Base-by-base conservation (phyloP, 306 rosid genomes). In the Aeschynomene evenia region DNA sequence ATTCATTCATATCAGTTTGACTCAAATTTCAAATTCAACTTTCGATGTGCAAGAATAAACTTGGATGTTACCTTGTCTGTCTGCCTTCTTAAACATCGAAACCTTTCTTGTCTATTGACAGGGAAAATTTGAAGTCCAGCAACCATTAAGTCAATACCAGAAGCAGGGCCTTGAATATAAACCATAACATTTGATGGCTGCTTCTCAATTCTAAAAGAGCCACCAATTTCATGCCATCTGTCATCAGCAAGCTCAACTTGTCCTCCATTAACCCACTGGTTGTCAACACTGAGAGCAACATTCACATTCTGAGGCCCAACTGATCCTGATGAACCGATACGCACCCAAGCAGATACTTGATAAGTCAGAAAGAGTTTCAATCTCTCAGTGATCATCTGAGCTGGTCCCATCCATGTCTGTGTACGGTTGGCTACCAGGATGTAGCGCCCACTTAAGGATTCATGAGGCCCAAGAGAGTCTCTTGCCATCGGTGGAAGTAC, bases 401-500 rank as follows among this genome's bases (percentile, higher is more conserved):
- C 89, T 58, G 98, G 98, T 61, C 98, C 98, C 97, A 90, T 90
- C 95, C 95, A 94, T 64, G 90, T 90, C 68, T 94, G 95, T 0
- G 97, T 86, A 48, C 97, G 96, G 7, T 90, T 90, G 9, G 96
- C 85, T 62, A 85, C 95, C 29, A 75, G 92, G 37, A 90, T 85
- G 68, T 69, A 87, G 50, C 81, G 85, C 15, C 97, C 92, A 13
- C 92, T 94, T 21, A 88, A 64, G 15, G 96, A 82, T 71, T 87
- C 88, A 70, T 83, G 85, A 64, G 85, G 81, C 22, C 97, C 97
- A 22, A 94, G 95, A 70, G 95, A 84, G 23, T 90, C 98, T 83
- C 97, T 88, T 43, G 98, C 98, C 97, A 91, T 87, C 43, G 97
- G 91, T 63, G 98, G 97, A 79, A 94, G 72, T 37, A 90, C 71